These are phyloP conservation scores for Colletotrichum sp. DNA, from an alignment of 2,329 filamentous ascomycete genomes.

Conservation along the genomic window DNA sequence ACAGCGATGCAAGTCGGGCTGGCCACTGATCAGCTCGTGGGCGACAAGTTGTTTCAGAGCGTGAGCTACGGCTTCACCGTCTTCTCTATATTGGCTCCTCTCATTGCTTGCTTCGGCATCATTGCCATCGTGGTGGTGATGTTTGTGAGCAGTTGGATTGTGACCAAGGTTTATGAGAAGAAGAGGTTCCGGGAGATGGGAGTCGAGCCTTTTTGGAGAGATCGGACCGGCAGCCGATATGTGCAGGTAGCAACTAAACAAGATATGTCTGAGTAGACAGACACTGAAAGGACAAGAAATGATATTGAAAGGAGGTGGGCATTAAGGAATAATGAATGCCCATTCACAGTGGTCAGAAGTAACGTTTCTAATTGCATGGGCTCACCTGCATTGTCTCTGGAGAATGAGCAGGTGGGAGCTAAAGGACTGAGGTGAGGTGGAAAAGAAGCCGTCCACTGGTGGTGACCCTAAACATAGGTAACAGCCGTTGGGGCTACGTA, in stretches of 20 bases:
- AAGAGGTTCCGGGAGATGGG: constrained; percentile 28
- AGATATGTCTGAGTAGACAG: neutral
- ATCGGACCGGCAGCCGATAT: neutral
- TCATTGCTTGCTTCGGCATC: constrained; percentile 29
- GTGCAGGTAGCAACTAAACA: neutral
- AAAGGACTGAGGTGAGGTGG: neutral
- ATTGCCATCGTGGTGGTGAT: constrained; percentile 22
- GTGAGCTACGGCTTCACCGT: constrained; percentile 53
- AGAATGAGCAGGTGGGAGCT: neutral
- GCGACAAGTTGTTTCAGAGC: constrained; percentile 43
- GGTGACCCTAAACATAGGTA: neutral
- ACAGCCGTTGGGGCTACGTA: neutral
- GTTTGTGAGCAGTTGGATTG: constrained; percentile 22
- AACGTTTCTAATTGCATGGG: neutral
- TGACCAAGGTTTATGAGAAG: constrained; percentile 21
- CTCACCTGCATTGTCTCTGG: neutral
- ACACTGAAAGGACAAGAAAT: neutral
- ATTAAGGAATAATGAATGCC: neutral
- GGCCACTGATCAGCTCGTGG: constrained; percentile 35
- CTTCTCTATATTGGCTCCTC: constrained; percentile 49
- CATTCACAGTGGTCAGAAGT: neutral
- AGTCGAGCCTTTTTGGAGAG: constrained; percentile 18
- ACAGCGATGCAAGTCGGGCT: constrained; percentile 56
- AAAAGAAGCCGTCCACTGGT: neutral
- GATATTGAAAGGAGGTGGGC: neutral